Percentiles rank a stretch among this genome's conserved stretches.
phyloP scores from a whole-genome alignment of 192 early-diverging fungal species.

The Mycoemilia scoparia region DNA sequence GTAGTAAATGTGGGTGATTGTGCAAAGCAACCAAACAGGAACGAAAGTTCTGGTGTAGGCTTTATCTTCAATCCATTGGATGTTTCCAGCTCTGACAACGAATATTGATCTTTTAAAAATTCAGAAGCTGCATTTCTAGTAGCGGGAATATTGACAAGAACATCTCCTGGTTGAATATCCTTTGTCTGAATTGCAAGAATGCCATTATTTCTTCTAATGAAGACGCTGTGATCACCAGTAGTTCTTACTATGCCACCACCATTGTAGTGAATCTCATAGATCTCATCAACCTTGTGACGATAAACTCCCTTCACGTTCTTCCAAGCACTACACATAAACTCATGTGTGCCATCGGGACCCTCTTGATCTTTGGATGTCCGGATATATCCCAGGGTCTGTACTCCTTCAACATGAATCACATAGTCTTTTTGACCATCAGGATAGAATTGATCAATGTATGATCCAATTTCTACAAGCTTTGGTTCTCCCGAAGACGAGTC shows the following conservation, averaged over 20 bases:
- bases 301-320: constrained; percentile 24
- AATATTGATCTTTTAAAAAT: too few relatives aligned
- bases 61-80: too few relatives aligned
- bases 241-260: constrained; percentile 23
- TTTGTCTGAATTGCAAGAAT: constrained; percentile 16
- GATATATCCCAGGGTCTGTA: constrained; percentile 25
- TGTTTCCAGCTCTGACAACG: too few relatives aligned
- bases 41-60: too few relatives aligned
- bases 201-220: constrained; percentile 10
- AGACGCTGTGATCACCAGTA: constrained; percentile 30
- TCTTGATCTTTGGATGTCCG: too few relatives aligned
- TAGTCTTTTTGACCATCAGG: constrained; percentile 12
- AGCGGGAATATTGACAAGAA: constrained; percentile 22
- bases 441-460: constrained; percentile 20
- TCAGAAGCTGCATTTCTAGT: too few relatives aligned
- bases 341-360: constrained; percentile 7
- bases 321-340: constrained; percentile 14
- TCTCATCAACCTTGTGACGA: constrained; percentile 23
- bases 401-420: constrained; percentile 16
- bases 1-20: too few relatives aligned
- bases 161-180: constrained; percentile 18
- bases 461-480: constrained; percentile 15
- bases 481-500: constrained; percentile 8
- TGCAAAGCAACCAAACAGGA: too few relatives aligned
- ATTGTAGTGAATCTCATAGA: constrained; percentile 21